phyloP scores from a whole-genome alignment of 306 rosid genomes.

The Vigna nakashimae region DNA sequence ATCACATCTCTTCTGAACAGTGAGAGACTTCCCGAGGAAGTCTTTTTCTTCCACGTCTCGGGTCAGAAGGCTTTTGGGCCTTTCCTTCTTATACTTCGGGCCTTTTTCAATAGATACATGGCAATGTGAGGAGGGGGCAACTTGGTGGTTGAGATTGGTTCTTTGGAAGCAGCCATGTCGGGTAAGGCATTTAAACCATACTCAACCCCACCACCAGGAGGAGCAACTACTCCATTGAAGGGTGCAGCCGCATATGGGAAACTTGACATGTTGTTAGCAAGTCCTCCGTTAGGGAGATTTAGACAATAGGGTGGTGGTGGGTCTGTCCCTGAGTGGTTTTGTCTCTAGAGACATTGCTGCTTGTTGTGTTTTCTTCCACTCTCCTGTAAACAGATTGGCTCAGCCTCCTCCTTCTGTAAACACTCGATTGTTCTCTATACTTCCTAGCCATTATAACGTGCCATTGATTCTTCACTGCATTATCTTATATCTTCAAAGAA shows the following conservation, averaged over 20 bases:
- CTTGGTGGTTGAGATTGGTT: slow-evolving; percentile 49
- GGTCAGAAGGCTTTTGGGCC: no score
- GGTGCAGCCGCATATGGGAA: slow-evolving; percentile 54
- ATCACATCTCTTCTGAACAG: no score
- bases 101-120: no score
- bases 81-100: no score
- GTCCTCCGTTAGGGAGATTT: slow-evolving; percentile 42
- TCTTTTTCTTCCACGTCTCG: no score
- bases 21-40: no score
- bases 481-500: slow-evolving; percentile 96
- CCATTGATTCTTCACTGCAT: slow-evolving; percentile 98
- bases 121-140: slow-evolving; percentile 37
- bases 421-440: slow-evolving; percentile 88
- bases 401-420: slow-evolving; percentile 82
- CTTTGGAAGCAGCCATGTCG: slow-evolving; percentile 53
- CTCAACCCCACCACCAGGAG: slow-evolving; percentile 49
- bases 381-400: slow-evolving; percentile 68
- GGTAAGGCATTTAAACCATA: slow-evolving; percentile 49
- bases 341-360: slow-evolving; percentile 44
- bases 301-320: slow-evolving; percentile 41
- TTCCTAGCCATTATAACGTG: slow-evolving; percentile 98
- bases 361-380: slow-evolving; percentile 61
- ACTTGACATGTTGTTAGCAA: slow-evolving; percentile 17
- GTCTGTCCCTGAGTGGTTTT: slow-evolving; percentile 38
- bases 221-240: slow-evolving; percentile 41